phyloP scores from a whole-genome alignment of 768 basidiomycete genomes.

The Favolaschia claudopus region DNA sequence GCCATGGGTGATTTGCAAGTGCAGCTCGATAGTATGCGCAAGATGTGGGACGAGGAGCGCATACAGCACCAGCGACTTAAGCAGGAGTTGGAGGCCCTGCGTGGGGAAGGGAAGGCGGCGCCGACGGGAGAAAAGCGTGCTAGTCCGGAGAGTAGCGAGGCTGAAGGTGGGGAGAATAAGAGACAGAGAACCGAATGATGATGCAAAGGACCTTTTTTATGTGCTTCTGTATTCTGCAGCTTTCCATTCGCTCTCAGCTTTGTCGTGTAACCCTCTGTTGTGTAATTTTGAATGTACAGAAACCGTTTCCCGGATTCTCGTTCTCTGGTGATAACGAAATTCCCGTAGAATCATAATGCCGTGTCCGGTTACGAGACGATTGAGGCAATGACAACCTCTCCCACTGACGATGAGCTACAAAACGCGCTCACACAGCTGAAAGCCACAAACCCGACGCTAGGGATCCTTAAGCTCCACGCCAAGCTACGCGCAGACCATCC shows the following conservation, averaged over 20 bases:
- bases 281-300: no score
- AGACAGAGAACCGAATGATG: slow-evolving; percentile 53
- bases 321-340: no score
- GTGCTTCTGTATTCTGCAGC: slow-evolving; percentile 2
- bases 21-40: slow-evolving; percentile 82
- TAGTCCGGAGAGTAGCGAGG: slow-evolving; percentile 42
- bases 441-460: slow-evolving; percentile 65
- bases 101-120: slow-evolving; percentile 52
- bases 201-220: neutral
- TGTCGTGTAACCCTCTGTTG: no score
- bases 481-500: slow-evolving; percentile 66
- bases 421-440: slow-evolving; percentile 62
- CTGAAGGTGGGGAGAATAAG: slow-evolving; percentile 43
- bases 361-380: no score
- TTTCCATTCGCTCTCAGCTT: neutral
- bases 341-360: no score
- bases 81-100: slow-evolving; percentile 66
- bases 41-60: slow-evolving; percentile 84
- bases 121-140: slow-evolving; percentile 30
- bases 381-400: slow-evolving; percentile 42
- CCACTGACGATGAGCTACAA: slow-evolving; percentile 70
- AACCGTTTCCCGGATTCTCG: no score
- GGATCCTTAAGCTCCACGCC: slow-evolving; percentile 75
- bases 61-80: slow-evolving; percentile 64
- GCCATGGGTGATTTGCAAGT: slow-evolving; percentile 88